Percentiles rank a stretch among this genome's conserved stretches.
phyloP scores from a whole-genome alignment of 2,329 filamentous ascomycete genomes.

The Fusarium euwallaceae region DNA sequence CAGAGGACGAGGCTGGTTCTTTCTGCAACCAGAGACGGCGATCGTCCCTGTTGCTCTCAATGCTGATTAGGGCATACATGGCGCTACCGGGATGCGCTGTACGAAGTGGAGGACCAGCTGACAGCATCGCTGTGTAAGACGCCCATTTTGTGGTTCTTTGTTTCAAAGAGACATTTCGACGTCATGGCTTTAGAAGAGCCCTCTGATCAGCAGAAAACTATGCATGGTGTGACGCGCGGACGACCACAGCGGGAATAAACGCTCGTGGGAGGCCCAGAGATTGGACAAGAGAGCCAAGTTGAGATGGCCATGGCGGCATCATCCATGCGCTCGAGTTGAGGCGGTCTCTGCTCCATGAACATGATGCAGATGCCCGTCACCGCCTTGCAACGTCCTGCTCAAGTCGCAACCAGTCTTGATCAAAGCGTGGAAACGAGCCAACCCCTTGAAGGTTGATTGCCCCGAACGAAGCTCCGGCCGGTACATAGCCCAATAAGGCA shows the following conservation, averaged over 20 bases:
- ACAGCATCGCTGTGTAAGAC: constrained; percentile 24
- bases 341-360: constrained; percentile 23
- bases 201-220: constrained; percentile 38
- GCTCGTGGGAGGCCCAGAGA: constrained; percentile 21
- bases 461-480: constrained; percentile 11
- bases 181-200: constrained; percentile 36
- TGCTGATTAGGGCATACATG: not conserved
- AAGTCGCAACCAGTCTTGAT: constrained; percentile 7
- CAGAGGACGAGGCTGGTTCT: constrained; percentile 2
- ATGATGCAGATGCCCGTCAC: constrained; percentile 12
- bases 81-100: not conserved
- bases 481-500: constrained; percentile 14
- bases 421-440: constrained; percentile 4
- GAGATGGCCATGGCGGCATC: constrained; percentile 33
- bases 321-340: constrained; percentile 28
- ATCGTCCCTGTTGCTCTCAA: not conserved
- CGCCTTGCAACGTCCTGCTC: constrained; percentile 15
- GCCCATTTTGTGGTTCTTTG: constrained; percentile 40
- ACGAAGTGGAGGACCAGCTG: constrained; percentile 23
- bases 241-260: constrained; percentile 41
- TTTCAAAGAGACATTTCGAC: constrained; percentile 39
- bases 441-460: not conserved
- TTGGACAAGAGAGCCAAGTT: constrained; percentile 30
- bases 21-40: not conserved
- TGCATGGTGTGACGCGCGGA: constrained; percentile 42